These are phyloP conservation scores for Beauveria medogensis DNA, from an alignment of 2,329 filamentous ascomycete species.

Conservation along the genomic window DNA sequence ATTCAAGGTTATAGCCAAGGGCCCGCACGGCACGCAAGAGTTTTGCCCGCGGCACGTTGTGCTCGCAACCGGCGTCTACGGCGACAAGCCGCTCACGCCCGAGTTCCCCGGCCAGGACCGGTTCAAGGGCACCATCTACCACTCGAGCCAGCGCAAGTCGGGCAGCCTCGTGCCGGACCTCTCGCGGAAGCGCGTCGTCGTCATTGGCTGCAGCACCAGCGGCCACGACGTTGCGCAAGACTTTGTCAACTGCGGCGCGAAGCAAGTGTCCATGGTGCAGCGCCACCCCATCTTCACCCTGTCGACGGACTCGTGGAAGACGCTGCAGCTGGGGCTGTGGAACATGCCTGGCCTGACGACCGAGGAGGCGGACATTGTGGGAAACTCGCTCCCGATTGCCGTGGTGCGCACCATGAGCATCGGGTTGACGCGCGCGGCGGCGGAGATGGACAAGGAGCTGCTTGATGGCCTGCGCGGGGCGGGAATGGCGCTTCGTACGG, in stretches of 20 bases:
- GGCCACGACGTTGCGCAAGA: conserved; percentile 44
- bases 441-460: conserved; percentile 30
- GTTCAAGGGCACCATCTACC: conserved; percentile 36
- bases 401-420: conserved; percentile 35
- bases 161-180: conserved; percentile 16
- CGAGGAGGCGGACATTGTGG: conserved; percentile 42
- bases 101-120: conserved; percentile 29
- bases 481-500: conserved; percentile 28
- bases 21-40: conserved; percentile 18
- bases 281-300: conserved; percentile 43
- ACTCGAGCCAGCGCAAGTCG: conserved; percentile 32
- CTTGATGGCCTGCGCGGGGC: conserved; percentile 38
- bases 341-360: conserved; percentile 31
- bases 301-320: conserved; percentile 30
- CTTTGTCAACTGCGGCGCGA: conserved; percentile 38
- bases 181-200: conserved; percentile 33
- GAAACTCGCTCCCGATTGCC: conserved; percentile 37
- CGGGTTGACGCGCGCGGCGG: conserved; percentile 29
- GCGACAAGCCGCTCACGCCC: conserved; percentile 29
- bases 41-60: conserved; percentile 36
- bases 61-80: conserved; percentile 37
- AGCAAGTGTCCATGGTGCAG: conserved; percentile 44
- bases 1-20: conserved; percentile 22
- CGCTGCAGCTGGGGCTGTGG: conserved; percentile 34
- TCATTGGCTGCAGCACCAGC: conserved; percentile 41